A percentile compares a stretch with the other conserved stretches of the same genome.
phyloP scores from a whole-genome alignment of 2,329 filamentous ascomycete genomes.

The Ascochyta koolunga region DNA sequence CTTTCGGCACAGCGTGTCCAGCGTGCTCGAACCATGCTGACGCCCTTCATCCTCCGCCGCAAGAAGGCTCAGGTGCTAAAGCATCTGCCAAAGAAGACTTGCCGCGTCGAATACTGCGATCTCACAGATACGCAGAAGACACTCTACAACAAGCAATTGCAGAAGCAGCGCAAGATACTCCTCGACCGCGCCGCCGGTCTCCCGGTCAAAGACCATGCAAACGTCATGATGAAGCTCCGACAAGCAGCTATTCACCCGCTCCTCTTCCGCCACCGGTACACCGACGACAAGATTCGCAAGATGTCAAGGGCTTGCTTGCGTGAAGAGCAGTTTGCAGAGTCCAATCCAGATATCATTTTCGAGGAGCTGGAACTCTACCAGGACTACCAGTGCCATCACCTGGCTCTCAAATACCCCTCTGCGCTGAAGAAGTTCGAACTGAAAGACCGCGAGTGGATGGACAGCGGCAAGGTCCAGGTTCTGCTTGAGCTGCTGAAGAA shows the following conservation, averaged over 20 bases:
- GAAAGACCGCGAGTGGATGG: conserved; percentile 68
- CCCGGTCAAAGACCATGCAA: conserved; percentile 60
- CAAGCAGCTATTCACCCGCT: conserved; percentile 92
- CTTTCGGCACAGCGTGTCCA: conserved; percentile 86
- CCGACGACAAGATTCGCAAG: conserved; percentile 73
- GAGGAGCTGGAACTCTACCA: conserved; percentile 62
- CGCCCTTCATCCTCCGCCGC: conserved; percentile 90
- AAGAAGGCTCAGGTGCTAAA: conserved; percentile 90
- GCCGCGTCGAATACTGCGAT: conserved; percentile 79
- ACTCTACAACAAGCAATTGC: conserved; percentile 75
- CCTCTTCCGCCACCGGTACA: conserved; percentile 82
- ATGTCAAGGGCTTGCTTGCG: conserved; percentile 80
- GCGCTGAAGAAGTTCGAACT: conserved; percentile 63
- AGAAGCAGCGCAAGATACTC: conserved; percentile 64
- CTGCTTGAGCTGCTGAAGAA: conserved; percentile 74
- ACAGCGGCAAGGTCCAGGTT: conserved; percentile 83
- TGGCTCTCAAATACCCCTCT: conserved; percentile 60
- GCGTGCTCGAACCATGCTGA: conserved; percentile 87
- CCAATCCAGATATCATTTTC: conserved; percentile 59
- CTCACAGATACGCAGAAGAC: conserved; percentile 74
- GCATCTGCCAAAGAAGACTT: conserved; percentile 80
- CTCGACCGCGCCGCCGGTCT: conserved; percentile 64
- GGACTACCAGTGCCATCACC: conserved; percentile 66
- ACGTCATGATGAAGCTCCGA: conserved; percentile 81
- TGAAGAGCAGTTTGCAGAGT: conserved; percentile 62